These are phyloP conservation scores for Phyllosticta citribraziliensis DNA, from an alignment of 2,329 filamentous ascomycete genomes.

Conservation along the genomic window DNA sequence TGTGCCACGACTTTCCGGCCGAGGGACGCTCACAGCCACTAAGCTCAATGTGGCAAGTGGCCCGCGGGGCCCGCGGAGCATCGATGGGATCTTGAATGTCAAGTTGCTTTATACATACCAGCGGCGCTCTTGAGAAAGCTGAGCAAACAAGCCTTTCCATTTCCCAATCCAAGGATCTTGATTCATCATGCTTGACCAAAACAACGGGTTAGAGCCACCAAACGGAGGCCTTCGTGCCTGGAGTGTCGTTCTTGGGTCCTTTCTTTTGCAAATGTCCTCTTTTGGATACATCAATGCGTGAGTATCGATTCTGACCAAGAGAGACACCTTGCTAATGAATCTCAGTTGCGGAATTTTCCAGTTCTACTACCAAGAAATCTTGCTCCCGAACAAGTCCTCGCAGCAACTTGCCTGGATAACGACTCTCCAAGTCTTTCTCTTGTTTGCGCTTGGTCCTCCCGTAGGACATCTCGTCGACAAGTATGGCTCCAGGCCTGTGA, in stretches of 20 bases:
- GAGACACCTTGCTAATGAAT: neutral
- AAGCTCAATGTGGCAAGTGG: too few species aligned
- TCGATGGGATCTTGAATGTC: too few species aligned
- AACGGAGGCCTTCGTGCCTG: conserved; percentile 8
- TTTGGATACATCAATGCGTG: conserved; percentile 13
- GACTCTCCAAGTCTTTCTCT: conserved; percentile 14
- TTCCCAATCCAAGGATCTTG: neutral
- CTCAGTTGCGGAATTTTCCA: conserved; percentile 26
- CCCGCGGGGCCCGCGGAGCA: neutral
- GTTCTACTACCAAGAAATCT: conserved; percentile 27
- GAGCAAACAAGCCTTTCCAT: neutral
- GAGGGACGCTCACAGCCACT: too few species aligned
- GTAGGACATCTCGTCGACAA: conserved; percentile 50
- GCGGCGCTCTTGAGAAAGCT: neutral
- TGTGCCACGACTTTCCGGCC: too few species aligned
- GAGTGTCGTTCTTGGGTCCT: conserved; percentile 6
- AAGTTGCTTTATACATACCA: neutral
- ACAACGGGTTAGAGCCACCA: conserved; percentile 3
- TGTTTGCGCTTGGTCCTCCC: conserved; percentile 37
- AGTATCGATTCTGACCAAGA: neutral
- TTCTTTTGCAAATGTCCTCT: conserved; percentile 9
- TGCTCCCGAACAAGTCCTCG: conserved; percentile 19
- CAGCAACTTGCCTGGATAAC: conserved; percentile 31
- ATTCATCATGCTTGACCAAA: neutral
- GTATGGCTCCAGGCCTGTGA: conserved; percentile 46